These are phyloP conservation scores for Leccinellum rugosiceps DNA, from an alignment of 768 basidiomycete species.

Conservation along the genomic window DNA sequence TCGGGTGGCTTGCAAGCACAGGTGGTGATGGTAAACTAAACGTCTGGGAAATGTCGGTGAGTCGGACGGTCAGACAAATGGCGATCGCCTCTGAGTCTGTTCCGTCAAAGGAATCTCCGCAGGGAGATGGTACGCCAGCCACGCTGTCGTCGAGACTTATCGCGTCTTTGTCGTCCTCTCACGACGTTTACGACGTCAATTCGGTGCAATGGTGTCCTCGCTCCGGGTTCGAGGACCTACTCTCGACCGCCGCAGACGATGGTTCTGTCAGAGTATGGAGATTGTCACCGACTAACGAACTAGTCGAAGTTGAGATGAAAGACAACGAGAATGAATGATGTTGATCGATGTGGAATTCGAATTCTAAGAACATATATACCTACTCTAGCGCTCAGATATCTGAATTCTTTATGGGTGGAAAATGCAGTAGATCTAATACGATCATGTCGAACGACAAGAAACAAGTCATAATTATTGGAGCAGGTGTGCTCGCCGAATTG, in stretches of 20 bases:
- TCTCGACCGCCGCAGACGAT: slow-evolving; percentile 88
- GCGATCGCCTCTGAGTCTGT: neutral
- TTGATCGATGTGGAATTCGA: neutral
- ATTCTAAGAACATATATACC: no score
- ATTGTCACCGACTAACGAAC: slow-evolving; percentile 19
- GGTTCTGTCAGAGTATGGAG: slow-evolving; percentile 80
- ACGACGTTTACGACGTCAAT: slow-evolving; percentile 86
- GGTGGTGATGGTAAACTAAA: slow-evolving; percentile 84
- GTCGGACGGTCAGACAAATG: slow-evolving; percentile 14
- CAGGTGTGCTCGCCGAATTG: slow-evolving; percentile 27
- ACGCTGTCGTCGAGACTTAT: slow-evolving; percentile 46
- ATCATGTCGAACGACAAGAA: slow-evolving; percentile 20
- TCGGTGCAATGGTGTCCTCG: slow-evolving; percentile 80
- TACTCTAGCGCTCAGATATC: neutral
- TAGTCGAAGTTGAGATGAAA: neutral
- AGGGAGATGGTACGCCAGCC: slow-evolving; percentile 1
- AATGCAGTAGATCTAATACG: neutral
- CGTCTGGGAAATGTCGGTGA: slow-evolving; percentile 73
- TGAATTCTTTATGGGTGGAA: neutral
- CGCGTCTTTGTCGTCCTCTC: slow-evolving; percentile 58
- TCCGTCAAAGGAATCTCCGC: slow-evolving; percentile 15
- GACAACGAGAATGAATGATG: neutral
- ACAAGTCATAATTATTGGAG: slow-evolving; percentile 39
- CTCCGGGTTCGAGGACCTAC: slow-evolving; percentile 55
- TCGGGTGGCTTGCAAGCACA: slow-evolving; percentile 84